Evolutionary conservation across 2,329 filamentous ascomycete genomes (phyloP), one percentile per base, ranked within the genome.

Genomic region (Fusarium mexicanum): DNA sequence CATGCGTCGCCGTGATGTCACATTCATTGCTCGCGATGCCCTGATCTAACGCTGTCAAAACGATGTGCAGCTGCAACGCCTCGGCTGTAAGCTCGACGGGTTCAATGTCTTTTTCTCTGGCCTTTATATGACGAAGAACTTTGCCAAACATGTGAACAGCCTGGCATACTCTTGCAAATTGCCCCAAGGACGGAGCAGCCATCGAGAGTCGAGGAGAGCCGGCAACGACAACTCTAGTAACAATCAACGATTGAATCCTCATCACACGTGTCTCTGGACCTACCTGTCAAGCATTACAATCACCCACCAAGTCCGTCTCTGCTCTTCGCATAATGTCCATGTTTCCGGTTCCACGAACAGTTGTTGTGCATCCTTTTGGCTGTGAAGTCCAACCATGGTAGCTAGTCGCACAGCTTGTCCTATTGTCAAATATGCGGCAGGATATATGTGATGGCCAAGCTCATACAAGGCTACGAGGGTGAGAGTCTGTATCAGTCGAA

Each of bases 241-340:
- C 9, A 29, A 7, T 54, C 6, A 54, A 22, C 22, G 8, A 13
- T 17, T 1, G 4, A 29, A 0, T 16, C 13, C 20, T 4, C 14
- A 2, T n/a, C 2, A 20, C 0, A 53, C 7, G 10, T 17, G 2
- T 1, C 0, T 4, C 18, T 26, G 3, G 2, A 40, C n/a, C 17
- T 26, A 40, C 35, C 51, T 54, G 11, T 54, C 51, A 29, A 54
- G 35, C 35, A 54, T 18, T 6, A 38, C 14, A 22, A 54, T 54
- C 5, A 14, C 20, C 51, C 51, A 54, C 35, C 51, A 54, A 13
- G 35, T 54, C 3, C 51, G 35, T 29, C 35, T 54, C 35, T 54
- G 51, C 14, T 54, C 51, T 5, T 54, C 51, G 8, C 51, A 54
- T n/a, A 54, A 29, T 3, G 51, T 54, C 51, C 51, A 54, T 3